Conservation (phyloP, 805 yeast genomes). For the Wickerhamomyces strasburgensis region DNA sequence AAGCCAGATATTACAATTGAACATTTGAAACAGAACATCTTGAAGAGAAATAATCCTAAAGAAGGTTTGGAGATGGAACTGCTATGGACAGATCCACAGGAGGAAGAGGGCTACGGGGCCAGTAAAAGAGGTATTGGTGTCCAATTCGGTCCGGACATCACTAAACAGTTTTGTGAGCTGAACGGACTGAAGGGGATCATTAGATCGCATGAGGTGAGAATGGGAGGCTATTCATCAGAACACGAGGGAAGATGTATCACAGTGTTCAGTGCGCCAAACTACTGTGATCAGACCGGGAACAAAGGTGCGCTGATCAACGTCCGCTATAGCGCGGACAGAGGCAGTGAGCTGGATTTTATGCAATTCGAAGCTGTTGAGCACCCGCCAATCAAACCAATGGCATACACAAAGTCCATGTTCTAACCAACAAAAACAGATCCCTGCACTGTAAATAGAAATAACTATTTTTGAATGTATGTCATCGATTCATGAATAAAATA, state of each 20-base stretch:
- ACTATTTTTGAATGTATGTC: too few species aligned
- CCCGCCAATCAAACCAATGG: constrained; percentile 93
- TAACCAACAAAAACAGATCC: too few species aligned
- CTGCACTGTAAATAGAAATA: too few species aligned
- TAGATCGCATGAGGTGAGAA: constrained; percentile 93
- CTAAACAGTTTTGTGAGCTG: constrained; percentile 65
- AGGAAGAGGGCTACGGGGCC: constrained; percentile 69
- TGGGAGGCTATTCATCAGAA: constrained; percentile 84
- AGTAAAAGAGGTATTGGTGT: constrained; percentile 93
- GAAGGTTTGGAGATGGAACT: constrained; percentile 95
- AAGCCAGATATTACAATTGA: constrained; percentile 64
- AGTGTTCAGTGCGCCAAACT: constrained; percentile 97
- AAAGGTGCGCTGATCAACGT: constrained; percentile 85
- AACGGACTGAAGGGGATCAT: constrained; percentile 76
- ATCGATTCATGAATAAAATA: too few species aligned
- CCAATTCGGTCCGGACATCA: constrained; percentile 96
- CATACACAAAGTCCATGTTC: constrained; percentile 47
- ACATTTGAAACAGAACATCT: constrained; percentile 66
- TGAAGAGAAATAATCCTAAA: constrained; percentile 83
- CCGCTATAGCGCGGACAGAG: constrained; percentile 26
- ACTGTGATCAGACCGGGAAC: constrained; percentile 90
- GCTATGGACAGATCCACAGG: constrained; percentile 96
- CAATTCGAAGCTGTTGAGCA: constrained; percentile 82
- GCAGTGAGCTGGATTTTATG: constrained; percentile 44
- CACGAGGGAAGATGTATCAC: constrained; percentile 85